Evolutionary conservation across 108 stramenopile genomes (phyloP), one percentile per base, ranked within the genome.

Genomic region (Cyclostephanos tholiformis): DNA sequence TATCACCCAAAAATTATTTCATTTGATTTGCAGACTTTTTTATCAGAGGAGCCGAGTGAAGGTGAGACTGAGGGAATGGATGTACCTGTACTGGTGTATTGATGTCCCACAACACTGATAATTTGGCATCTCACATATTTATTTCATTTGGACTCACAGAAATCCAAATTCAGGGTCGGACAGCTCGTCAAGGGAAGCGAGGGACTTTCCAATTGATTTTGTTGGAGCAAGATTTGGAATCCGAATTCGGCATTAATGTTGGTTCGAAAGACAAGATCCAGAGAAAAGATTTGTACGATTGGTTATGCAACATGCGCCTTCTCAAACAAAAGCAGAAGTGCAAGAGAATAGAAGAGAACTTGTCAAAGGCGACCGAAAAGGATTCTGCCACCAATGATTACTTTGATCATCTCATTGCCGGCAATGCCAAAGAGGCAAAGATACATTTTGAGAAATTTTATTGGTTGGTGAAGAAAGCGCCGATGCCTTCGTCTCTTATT

Each of bases 131-230:
- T 12, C 41, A 41, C 41, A 41, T 7, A 41, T n/a, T n/a, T 41
- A 12, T 9, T 41, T 41, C 41, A 1, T 12, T 10, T 12, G 8
- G 9, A 41, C 12, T 41, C 9, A 9, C 41, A 71, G 85, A 89
- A 65, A 62, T 87, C 39, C 88, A 89, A 71, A 85, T 89, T 44
- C 85, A 85, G 64, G 88, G 88, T 8, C 73, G 88, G 41, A 87
- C 86, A 35, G 86, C 88, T 16, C 77, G 88, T 5, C 88, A 89
- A 58, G 88, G 88, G 6, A 87, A 86, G 72, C 43, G 71, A 52
- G 88, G 86, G 13, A 70, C 86, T 13, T 89, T 85, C 57, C 69
- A 84, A 46, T 59, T 89, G 63, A 44, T 89, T 35, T 60, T 88
- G 44, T 70, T 84, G 29, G 88, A 86, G 20, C 44, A 68, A n/a